Conservation (phyloP, 1,284 basidiomycete genomes). For the Cystobasidium pallidum region DNA sequence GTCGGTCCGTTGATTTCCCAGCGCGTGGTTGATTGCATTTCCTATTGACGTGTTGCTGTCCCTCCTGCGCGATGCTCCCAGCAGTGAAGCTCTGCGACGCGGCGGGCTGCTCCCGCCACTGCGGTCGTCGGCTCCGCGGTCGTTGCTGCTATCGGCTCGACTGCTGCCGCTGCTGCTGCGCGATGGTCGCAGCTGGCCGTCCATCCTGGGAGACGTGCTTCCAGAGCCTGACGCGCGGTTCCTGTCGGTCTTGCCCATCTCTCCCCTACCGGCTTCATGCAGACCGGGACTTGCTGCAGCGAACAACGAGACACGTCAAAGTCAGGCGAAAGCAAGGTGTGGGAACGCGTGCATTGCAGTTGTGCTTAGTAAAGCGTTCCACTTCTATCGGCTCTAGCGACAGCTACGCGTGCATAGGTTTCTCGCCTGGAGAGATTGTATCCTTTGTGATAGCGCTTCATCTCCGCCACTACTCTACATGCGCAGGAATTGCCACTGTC, state of each 20-base stretch:
- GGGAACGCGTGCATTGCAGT: too few species aligned
- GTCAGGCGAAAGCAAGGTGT: too few species aligned
- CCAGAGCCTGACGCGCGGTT: neutral
- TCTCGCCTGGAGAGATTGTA: too few species aligned
- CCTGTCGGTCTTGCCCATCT: neutral
- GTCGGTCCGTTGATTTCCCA: conserved; percentile 7
- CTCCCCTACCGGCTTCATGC: neutral
- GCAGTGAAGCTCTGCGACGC: neutral
- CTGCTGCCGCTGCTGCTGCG: neutral
- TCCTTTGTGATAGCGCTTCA: too few species aligned
- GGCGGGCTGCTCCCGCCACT: neutral
- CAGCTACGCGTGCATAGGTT: too few species aligned
- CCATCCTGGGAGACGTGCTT: neutral
- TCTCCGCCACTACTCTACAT: too few species aligned
- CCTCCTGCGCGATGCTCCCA: conserved; percentile 14
- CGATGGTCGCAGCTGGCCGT: neutral
- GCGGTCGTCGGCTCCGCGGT: neutral
- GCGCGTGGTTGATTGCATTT: neutral
- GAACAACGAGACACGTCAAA: too few species aligned
- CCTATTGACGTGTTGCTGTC: conserved; percentile 16
- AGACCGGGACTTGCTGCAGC: neutral
- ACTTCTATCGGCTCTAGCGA: too few species aligned
- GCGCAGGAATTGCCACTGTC: too few species aligned
- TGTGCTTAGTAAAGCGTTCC: too few species aligned
- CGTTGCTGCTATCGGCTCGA: neutral